Conservation (phyloP, 2,329 filamentous ascomycete genomes). For the Phialemonium atrogriseum region DNA sequence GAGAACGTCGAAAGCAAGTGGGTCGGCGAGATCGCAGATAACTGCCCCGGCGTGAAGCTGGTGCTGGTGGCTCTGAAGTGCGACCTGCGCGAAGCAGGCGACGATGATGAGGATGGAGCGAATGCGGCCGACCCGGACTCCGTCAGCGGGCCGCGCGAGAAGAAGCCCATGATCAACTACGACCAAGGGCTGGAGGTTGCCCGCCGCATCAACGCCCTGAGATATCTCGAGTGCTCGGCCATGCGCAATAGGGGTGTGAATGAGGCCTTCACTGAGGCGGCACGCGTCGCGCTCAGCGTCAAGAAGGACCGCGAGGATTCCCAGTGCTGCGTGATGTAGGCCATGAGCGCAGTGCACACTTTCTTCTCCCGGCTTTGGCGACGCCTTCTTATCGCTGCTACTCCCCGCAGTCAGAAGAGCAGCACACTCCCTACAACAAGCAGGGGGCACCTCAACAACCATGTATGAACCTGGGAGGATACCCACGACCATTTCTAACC, state of each 20-base stretch:
- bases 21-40: constrained; percentile 96
- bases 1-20: constrained; percentile 99
- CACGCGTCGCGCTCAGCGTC: constrained; percentile 77
- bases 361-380: too few relatives aligned
- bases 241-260: constrained; percentile 98
- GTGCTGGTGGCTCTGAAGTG: constrained; percentile 96
- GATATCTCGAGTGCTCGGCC: constrained; percentile 96
- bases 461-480: too few relatives aligned
- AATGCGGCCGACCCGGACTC: constrained; percentile 17
- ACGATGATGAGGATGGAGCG: constrained; percentile 56
- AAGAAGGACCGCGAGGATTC: constrained; percentile 56
- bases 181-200: constrained; percentile 87
- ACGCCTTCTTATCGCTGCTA: too few relatives aligned
- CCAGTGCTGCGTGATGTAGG: constrained; percentile 54
- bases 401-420: too few relatives aligned
- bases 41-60: constrained; percentile 90
- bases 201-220: constrained; percentile 80
- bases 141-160: constrained; percentile 36
- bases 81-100: constrained; percentile 73
- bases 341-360: not conserved
- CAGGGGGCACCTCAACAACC: too few relatives aligned
- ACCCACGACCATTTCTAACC: too few relatives aligned
- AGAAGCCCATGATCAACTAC: constrained; percentile 75
- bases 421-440: too few relatives aligned
- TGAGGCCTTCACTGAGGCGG: constrained; percentile 96